These are phyloP conservation scores for Tetrahymena malaccensis DNA, from an alignment of 73 alveolate species.

Conservation along the genomic window DNA sequence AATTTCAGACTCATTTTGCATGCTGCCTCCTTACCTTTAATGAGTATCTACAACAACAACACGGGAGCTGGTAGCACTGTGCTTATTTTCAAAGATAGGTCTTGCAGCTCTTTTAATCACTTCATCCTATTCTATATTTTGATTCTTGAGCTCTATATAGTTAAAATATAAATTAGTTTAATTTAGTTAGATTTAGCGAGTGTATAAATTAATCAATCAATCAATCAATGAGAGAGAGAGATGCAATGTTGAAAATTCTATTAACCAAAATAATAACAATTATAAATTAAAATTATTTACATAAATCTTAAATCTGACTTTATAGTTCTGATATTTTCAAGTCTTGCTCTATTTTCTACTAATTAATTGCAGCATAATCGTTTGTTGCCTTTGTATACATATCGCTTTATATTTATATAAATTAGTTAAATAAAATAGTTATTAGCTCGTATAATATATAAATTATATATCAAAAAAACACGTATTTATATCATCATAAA, in stretches of 20 bases:
- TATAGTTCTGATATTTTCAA: neutral
- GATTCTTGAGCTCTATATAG: neutral
- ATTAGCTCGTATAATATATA: neutral
- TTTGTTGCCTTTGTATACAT: neutral
- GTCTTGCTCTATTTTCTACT: neutral
- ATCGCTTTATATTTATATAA: neutral
- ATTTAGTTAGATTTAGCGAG: neutral
- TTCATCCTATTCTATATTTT: neutral
- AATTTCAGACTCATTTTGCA: neutral
- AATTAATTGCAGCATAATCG: neutral
- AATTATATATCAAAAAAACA: neutral
- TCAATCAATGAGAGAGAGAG: too few relatives aligned
- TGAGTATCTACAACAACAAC: neutral
- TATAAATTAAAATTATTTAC: neutral
- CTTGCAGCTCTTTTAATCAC: neutral
- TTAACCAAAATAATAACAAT: neutral
- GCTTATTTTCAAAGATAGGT: neutral
- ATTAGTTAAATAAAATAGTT: neutral
- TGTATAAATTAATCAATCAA: neutral
- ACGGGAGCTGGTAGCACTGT: neutral
- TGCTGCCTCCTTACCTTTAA: neutral
- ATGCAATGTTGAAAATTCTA: too few relatives aligned
- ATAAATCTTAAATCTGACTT: neutral
- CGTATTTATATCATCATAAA: neutral
- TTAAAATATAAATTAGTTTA: neutral